Base-by-base conservation (phyloP, 176 grass and related monocot genomes). In the Pontederia crassipes region DNA sequence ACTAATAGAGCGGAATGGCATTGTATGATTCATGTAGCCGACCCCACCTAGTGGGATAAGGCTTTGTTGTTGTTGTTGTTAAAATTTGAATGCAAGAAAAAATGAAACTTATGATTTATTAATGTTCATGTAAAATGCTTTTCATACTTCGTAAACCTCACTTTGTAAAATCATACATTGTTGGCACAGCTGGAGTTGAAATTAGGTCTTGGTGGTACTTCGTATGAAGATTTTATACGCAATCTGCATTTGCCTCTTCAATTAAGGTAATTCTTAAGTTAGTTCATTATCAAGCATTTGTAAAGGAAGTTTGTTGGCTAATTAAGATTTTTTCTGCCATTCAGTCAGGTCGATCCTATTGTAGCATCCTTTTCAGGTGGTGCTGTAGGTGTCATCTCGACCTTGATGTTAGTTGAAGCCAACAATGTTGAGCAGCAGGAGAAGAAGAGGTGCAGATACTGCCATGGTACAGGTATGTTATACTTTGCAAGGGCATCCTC, bases 371-470 rank as follows among this genome's bases (percentile, higher is more conserved):
- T 96, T 82, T 82, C 91, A 12, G 91, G 91, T 68, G 86, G 91
- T 10, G 75, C 91, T 32, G 83, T 90, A 49, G 83, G 86, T 73
- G 91, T 96, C 3, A 90, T 90, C 78, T 96, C 86, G 55, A 73
- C 86, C 52, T 76, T 96, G 65, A 96, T 90, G 91, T 65, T 96
- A 62, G 66, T 85, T 55, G 91, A 96, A 85, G 75, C 82, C 50
- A 90, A 71, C 78, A 96, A 96, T 64, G 86, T 87, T 54, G 77
- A 78, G 78, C 86, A 85, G 59, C 86, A 96, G 85, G 91, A 96
- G 65, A 96, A 96, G 75, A 96, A 90, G 75, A 83, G 83, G 78
- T 96, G 86, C 76, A 87, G 69, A 67, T 96, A 96, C 81, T 96
- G 91, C 58, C 66, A 87, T 64, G 91, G 86, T 49, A 90, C 83